Percentiles rank a stretch among this genome's conserved stretches.
Evolutionary conservation across 768 basidiomycete species (phyloP).

Genomic region (Hydnomerulius pinastri): DNA sequence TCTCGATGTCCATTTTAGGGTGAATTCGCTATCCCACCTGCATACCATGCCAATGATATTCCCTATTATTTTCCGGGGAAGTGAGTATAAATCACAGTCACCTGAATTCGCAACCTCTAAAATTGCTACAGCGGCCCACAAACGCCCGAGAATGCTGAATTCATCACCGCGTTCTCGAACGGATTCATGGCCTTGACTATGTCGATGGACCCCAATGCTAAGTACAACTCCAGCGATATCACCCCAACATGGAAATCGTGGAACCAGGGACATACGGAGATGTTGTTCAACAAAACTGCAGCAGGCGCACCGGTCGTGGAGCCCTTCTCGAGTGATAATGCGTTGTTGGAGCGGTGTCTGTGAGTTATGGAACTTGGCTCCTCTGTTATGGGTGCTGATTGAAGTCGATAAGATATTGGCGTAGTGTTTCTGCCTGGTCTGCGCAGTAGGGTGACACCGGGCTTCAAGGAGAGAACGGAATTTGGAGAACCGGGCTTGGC

Average conservation of each 20-base stretch:
- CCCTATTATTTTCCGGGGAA: constrained; percentile 46
- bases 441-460: background rate
- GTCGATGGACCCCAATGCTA: constrained; percentile 18
- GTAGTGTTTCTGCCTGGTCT: background rate
- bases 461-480: background rate
- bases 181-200: constrained; percentile 21
- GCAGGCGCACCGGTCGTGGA: constrained; percentile 33
- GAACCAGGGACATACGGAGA: constrained; percentile 32
- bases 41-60: constrained; percentile 41
- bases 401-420: background rate
- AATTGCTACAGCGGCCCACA: constrained; percentile 4
- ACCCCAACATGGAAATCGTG: constrained; percentile 24
- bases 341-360: constrained; percentile 34
- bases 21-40: constrained; percentile 46
- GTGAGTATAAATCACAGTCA: constrained; percentile 11
- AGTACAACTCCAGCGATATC: constrained; percentile 14
- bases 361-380: background rate
- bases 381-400: background rate
- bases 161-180: constrained; percentile 29
- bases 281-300: constrained; percentile 45
- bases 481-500: background rate
- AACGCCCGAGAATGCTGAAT: constrained; percentile 16
- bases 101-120: background rate
- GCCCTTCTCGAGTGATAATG: constrained; percentile 23
- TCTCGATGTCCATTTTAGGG: background rate